A percentile compares a stretch with the other conserved stretches of the same genome.
phyloP scores from a whole-genome alignment of 139 green algal species.

The Tetratostichococcus sp. region DNA sequence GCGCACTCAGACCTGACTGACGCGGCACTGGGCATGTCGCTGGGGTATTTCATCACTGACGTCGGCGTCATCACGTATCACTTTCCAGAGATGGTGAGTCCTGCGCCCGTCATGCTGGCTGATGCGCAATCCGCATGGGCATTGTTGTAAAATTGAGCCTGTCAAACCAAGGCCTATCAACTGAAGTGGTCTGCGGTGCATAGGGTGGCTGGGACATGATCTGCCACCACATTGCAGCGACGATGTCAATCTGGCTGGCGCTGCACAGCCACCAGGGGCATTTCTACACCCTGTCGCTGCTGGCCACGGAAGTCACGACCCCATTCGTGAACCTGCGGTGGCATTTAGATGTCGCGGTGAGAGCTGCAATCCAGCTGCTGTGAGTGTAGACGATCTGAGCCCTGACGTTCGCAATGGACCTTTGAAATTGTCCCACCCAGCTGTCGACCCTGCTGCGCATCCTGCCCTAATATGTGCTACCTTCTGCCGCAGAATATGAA shows the following conservation, averaged over 20 bases:
- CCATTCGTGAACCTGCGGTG: constrained; percentile 40
- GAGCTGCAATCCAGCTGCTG: neutral
- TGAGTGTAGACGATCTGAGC: no score
- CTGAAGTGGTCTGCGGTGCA: no score
- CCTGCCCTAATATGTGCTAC: no score
- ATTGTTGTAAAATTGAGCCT: no score
- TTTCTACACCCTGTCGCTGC: constrained; percentile 30
- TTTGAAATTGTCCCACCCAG: no score
- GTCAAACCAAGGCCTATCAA: no score
- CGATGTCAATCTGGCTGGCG: constrained; percentile 20
- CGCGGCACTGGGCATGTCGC: constrained; percentile 10
- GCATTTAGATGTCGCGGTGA: constrained; percentile 27
- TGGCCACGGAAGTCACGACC: constrained; percentile 41
- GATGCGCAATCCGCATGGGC: no score
- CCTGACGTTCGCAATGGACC: no score
- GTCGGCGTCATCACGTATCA: constrained; percentile 5
- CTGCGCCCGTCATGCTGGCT: no score
- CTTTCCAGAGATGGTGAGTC: neutral
- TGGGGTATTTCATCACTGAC: constrained; percentile 13
- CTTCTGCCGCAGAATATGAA: neutral
- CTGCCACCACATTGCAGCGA: constrained; percentile 31
- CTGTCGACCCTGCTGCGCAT: no score
- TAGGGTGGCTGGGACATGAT: constrained; percentile 28
- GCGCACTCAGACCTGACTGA: neutral
- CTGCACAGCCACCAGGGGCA: constrained; percentile 21